Evolutionary conservation across 1,139 yeast species (phyloP), one percentile per base, ranked within the genome.

Genomic region (Diutina ranongensis): DNA sequence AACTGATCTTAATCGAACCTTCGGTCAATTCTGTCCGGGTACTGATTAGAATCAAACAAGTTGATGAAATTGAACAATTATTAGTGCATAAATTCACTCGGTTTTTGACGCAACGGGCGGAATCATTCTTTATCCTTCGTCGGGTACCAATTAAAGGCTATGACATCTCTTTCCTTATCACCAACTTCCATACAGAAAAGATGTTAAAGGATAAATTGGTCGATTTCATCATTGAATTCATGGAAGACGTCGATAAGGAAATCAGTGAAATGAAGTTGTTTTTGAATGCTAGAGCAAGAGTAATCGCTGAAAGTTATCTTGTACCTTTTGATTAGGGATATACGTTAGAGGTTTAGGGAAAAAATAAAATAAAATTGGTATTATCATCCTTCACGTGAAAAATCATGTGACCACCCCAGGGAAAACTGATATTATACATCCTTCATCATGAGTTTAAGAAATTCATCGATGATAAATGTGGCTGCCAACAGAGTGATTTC

Each of bases 191-290:
- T 64, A 88, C 97, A 10, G 97, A 92, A 63, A 83, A 83, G 55
- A 88, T 92, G 96, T 76, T 89, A 64, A 92, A 94, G 67, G 92
- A 84, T 58, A 94, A 94, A 64, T 75, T 92, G 58, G 96, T 92
- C 45, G 98, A 92, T 63, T 92, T 92, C 61, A 88, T 92, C 56
- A 87, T 92, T 57, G 97, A 92, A 67, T 92, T 94, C 62, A 89
- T 92, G 98, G 98, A 92, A 64, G 98, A 89, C 57, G 98, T 92
- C 22, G 99, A 92, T 64, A 92, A 89, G 68, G 99, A 92, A 64
- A 94, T 92, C 59, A 86, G 96, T 63, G 99, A 92, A 63, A 94
- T 92, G 95, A 94, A 94, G 65, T 74, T 92, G 61, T 94, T 92
- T 62, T 76, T 94, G 63, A 92, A 92, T 61, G 97, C 98, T 25